These are phyloP conservation scores for Agaricus sinodeliciosus DNA, from an alignment of 768 basidiomycete genomes.

Conservation along the genomic window DNA sequence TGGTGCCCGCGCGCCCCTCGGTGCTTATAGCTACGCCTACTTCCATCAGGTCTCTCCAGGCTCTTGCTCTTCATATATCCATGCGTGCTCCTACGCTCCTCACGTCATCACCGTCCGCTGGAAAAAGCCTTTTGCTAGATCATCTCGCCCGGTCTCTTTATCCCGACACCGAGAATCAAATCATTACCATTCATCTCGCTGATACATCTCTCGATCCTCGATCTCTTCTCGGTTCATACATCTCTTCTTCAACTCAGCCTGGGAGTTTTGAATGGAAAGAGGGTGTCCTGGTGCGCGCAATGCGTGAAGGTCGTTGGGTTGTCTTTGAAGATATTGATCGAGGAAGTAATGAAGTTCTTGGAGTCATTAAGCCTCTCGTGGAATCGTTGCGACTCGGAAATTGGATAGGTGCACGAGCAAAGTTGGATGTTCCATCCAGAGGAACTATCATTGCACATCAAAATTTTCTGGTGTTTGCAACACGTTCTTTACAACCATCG, in stretches of 20 bases:
- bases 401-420: slow-evolving; percentile 68
- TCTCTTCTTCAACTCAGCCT: slow-evolving; percentile 76
- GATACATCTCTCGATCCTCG: slow-evolving; percentile 95
- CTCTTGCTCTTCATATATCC: slow-evolving; percentile 58
- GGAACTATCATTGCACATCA: slow-evolving; percentile 71
- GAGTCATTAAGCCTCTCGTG: slow-evolving; percentile 76
- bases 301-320: slow-evolving; percentile 89
- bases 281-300: slow-evolving; percentile 83
- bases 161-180: slow-evolving; percentile 54
- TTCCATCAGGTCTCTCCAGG: slow-evolving; percentile 48
- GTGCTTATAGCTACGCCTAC: slow-evolving; percentile 60
- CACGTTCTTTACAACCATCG: slow-evolving; percentile 58
- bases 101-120: slow-evolving; percentile 81
- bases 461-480: slow-evolving; percentile 84
- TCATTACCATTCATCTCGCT: slow-evolving; percentile 84
- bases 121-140: slow-evolving; percentile 75
- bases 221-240: slow-evolving; percentile 86
- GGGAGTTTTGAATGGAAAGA: slow-evolving; percentile 97
- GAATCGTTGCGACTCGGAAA: slow-evolving; percentile 66
- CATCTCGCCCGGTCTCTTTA: slow-evolving; percentile 67
- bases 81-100: slow-evolving; percentile 73
- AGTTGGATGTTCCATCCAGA: slow-evolving; percentile 66
- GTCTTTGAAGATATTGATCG: slow-evolving; percentile 91
- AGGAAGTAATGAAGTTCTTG: slow-evolving; percentile 85
- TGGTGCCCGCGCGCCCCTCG: slow-evolving; percentile 18